Base-by-base conservation (phyloP, 331 rosid species). In the Acacia pycnantha region DNA sequence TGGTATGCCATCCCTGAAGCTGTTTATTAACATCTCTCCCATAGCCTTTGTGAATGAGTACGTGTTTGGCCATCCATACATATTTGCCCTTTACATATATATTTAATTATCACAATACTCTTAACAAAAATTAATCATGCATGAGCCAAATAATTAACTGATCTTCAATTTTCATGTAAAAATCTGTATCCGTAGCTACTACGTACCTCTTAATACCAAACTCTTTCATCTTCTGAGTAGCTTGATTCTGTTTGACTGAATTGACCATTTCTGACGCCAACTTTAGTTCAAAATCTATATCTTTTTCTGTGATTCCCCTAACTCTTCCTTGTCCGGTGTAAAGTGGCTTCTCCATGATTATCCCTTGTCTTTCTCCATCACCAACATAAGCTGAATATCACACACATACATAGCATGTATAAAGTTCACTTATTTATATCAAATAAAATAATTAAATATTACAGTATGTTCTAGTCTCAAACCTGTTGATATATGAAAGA, bases 401-500 rank as follows among this genome's bases (percentile, higher is more conserved):
- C 43, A 47, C 41, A 37, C 41, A 37, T 6, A 6, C 1, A 37
- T 6, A 37, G 41, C 9, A 37, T 37, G 9, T 37, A 37, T 10
- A 2, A 5, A 44, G 9, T 24, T n/a, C 19, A 62, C 40, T 27
- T 6, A 9, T 58, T 58, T 22, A 10, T 22, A 58, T 22, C 0
- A 54, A 54, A 54, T 21, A 9, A 53, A 54, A 21, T n/a, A 54
- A 7, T n/a, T 8, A 21, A 4, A 18, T 51, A 6, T 51, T 18
- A 6, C 29, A 0, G 40, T 37, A 3, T 19, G 48, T 15, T 76
- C 19, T 19, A 76, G 54, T 44, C 31, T 59, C 21, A 21, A 18
- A 78, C 82, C 68, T 2, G 82, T 78, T 78, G 75, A 78, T 47
- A 67, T 6, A n/a, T 78, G 75, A 33, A 67, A 31, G 66, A 78